Conservation (phyloP, 495 filamentous ascomycete species). For the Hypoxylon crocopeplum region DNA sequence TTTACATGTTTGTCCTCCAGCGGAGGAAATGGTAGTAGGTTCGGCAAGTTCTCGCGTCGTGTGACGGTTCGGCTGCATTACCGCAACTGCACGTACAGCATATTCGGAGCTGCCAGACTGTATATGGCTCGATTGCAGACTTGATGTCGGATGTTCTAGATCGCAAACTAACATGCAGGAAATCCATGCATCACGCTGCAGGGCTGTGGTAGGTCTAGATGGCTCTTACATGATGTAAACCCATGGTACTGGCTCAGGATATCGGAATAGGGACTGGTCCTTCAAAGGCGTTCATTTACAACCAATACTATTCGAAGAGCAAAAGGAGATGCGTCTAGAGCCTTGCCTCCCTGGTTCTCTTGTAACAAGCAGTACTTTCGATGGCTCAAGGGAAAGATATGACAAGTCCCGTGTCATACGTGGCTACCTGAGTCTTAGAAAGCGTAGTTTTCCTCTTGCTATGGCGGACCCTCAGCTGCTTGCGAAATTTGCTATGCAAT, state of each 20-base stretch:
- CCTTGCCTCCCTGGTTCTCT: too few species aligned
- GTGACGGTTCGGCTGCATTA: slow-evolving; percentile 13
- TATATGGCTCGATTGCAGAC: slow-evolving; percentile 31
- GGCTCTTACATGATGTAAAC: slow-evolving; percentile 1
- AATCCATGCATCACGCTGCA: slow-evolving; percentile 19
- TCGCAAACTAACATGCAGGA: slow-evolving; percentile 25
- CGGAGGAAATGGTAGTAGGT: not conserved
- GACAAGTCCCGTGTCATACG: too few species aligned
- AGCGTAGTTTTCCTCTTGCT: too few species aligned
- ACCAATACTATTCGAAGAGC: too few species aligned
- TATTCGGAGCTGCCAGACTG: slow-evolving; percentile 4
- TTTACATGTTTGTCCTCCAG: slow-evolving; percentile 2
- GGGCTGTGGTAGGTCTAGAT: slow-evolving; percentile 1
- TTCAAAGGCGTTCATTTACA: not conserved
- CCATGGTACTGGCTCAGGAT: not conserved
- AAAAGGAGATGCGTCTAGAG: too few species aligned
- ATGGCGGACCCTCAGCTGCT: too few species aligned
- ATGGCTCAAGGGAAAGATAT: too few species aligned
- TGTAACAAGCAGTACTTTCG: too few species aligned
- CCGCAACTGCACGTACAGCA: slow-evolving; percentile 2
- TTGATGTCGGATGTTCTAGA: slow-evolving; percentile 17
- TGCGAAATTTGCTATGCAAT: too few species aligned
- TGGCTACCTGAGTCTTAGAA: too few species aligned
- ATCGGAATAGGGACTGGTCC: not conserved
- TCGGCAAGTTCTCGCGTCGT: slow-evolving; percentile 11